Evolutionary conservation across 1,284 basidiomycete species (phyloP), one percentile per base, ranked within the genome.

Genomic region (Xerocomus nothofagi): DNA sequence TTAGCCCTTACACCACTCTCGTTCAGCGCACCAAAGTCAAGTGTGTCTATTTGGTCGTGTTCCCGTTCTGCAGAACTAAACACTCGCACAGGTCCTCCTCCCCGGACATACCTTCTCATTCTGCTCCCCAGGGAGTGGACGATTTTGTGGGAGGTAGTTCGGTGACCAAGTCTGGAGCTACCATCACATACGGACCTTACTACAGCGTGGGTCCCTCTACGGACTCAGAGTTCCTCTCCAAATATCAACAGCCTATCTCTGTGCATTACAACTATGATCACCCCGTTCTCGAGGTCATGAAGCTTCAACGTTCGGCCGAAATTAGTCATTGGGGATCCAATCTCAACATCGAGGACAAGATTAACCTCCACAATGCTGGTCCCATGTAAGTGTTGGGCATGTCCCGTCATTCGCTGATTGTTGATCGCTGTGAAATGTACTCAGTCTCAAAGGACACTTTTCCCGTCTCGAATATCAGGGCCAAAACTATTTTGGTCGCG

Each of bases 311-410:
- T 39, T 67, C 79, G 0, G 93, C 89, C 2, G 94, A 99, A 72
- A 84, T 99, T 58, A 94, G 91, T 55, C 96, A 99, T 68, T 99
- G 96, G 97, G 94, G 95, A 36, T 84, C 86, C 43, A 98, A 96
- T 68, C 70, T 99, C 36, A 96, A 97, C 63, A 87, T 96, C 39
- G 82, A 98, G 68, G 95, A 99, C 70, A 82, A 90, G 40, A 82
- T 98, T 53, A 68, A 81, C 52, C 73, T 99, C 18, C 81, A 82
- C 66, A 99, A 99, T 66, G 86, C 85, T 50, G 96, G 96, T 0
- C 91, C 96, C 12, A 70, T 73, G 91, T 97, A 63, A 68, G 89
- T 78, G 4, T n/a, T 32, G 39, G 41, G 36, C 39, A 43, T n/a
- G 18, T 44, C 14, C 18, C 27, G 29, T 44, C 21, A 15, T 39